Base-by-base conservation (phyloP, 2,329 filamentous ascomycete species). In the Fusarium xylarioides region DNA sequence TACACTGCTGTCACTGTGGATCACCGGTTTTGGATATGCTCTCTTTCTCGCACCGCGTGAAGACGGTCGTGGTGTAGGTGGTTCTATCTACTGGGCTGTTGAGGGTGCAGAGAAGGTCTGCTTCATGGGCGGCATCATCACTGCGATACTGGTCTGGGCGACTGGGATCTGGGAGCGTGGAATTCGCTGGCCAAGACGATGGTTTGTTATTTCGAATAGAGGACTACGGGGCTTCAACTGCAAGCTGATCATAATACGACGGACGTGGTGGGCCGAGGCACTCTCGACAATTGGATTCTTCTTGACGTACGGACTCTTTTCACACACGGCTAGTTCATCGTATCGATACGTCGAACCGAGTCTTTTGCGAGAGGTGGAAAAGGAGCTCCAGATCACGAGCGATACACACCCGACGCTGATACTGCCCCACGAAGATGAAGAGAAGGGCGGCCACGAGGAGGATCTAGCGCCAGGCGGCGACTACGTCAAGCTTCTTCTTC, bases 151-250 rank as follows among this genome's bases (percentile, higher is more conserved):
- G 40, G 92, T 98, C 74, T 98, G 95, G 94, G 95, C 91, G 21
- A 98, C 95, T 1, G 96, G 96, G 34, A 95, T 98, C 81, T 99
- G 95, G 93, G 95, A 98, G 79, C 90, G 95, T 63, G 96, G 96
- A 37, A 92, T 99, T 62, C 90, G 95, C 71, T 98, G 96, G 95
- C 96, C 96, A 55, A 88, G 95, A 62, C 90, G 94, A 75, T 98
- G 96, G 93, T 91, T 98, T 76, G 91, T 89, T 75, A 91, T 95
- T 70, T 93, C 95, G 43, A 99, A 99, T 81, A 89, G 96, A 61
- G 96, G 96, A 18, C 86, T 99, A 72, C 89, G 96, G 69, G 92
- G 90, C 62, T 97, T 98, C 89, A 99, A 99, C 83, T 94, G 95
- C 83, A 98, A 99, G 84, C 91, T 99, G 53, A 95, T 99, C 60